Conservation (phyloP, 73 alveolate genomes). For the Paramecium caudatum region DNA sequence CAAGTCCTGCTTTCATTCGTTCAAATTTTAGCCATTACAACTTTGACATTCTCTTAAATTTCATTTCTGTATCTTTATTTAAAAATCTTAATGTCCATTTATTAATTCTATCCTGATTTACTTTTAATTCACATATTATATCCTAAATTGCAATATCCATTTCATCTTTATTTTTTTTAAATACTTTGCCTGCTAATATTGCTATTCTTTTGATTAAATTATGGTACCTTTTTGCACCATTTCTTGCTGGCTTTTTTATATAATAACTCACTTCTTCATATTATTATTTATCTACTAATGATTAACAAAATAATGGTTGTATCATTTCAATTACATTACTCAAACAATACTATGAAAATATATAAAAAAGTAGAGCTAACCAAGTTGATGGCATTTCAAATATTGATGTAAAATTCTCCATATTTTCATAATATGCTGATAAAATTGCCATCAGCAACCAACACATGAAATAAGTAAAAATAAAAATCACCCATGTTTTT, state of each 20-base stretch:
- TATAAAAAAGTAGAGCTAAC: slow-evolving; percentile 1
- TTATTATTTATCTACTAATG: not conserved
- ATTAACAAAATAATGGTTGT: slow-evolving; percentile 51
- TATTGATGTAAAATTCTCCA: slow-evolving; percentile 14
- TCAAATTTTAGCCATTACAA: slow-evolving; percentile 31
- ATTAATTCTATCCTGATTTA: slow-evolving; percentile 37
- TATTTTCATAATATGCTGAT: slow-evolving; percentile 22
- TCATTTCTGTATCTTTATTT: slow-evolving; percentile 67
- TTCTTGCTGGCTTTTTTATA: not conserved
- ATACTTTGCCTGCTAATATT: slow-evolving; percentile 35
- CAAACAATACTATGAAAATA: not conserved
- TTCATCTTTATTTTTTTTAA: slow-evolving; percentile 55
- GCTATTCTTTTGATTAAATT: slow-evolving; percentile 64
- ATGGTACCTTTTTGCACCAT: slow-evolving; percentile 42
- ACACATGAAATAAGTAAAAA: slow-evolving; percentile 19
- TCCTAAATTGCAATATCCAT: slow-evolving; percentile 63
- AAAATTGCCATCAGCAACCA: slow-evolving; percentile 16
- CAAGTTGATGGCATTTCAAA: not conserved
- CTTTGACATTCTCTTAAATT: slow-evolving; percentile 46
- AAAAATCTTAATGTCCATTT: slow-evolving; percentile 15
- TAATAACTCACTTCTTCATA: not conserved
- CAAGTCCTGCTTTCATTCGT: not conserved
- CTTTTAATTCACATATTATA: slow-evolving; percentile 15
- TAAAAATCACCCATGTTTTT: not conserved
- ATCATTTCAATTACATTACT: slow-evolving; percentile 12